Evolutionary conservation across 805 yeast genomes (phyloP).

Genomic region (Dipodascus geniculatus): DNA sequence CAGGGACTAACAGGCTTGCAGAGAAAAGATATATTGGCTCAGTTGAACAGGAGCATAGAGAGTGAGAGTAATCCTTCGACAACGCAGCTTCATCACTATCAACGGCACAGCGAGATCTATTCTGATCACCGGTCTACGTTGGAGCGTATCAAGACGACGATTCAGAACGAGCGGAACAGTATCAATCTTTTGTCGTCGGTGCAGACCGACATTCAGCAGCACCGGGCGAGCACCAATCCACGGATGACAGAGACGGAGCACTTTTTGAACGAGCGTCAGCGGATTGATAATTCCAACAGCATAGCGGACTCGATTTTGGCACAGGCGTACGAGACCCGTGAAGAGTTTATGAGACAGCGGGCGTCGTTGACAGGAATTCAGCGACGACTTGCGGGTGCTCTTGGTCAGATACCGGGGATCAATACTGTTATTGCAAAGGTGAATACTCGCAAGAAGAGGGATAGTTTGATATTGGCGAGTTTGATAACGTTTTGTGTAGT

Average conservation of each 20-base stretch:
- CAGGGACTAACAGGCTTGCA: constrained; percentile 5
- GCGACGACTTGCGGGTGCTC: constrained; percentile 44
- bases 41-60: constrained; percentile 44
- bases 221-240: constrained; percentile 32
- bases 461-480: constrained; percentile 68
- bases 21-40: constrained; percentile 42
- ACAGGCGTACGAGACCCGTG: constrained; percentile 87
- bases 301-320: constrained; percentile 68
- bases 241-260: constrained; percentile 48
- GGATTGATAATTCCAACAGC: constrained; percentile 61
- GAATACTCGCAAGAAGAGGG: constrained; percentile 80
- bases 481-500: constrained; percentile 66
- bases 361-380: constrained; percentile 51
- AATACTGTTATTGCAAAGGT: constrained; percentile 65
- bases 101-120: constrained; percentile 68
- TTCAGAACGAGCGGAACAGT: constrained; percentile 66
- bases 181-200: constrained; percentile 65
- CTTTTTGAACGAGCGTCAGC: constrained; percentile 60
- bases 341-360: constrained; percentile 67
- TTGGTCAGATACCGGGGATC: constrained; percentile 72
- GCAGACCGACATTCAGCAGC: constrained; percentile 63
- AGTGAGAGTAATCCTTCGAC: constrained; percentile 48
- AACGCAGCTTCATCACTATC: constrained; percentile 67
- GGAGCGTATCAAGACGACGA: constrained; percentile 42
- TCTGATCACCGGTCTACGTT: constrained; percentile 59